A percentile compares a stretch with the other conserved stretches of the same genome.
phyloP scores from a whole-genome alignment of 2,329 filamentous ascomycete species.

The Alternaria longipes region DNA sequence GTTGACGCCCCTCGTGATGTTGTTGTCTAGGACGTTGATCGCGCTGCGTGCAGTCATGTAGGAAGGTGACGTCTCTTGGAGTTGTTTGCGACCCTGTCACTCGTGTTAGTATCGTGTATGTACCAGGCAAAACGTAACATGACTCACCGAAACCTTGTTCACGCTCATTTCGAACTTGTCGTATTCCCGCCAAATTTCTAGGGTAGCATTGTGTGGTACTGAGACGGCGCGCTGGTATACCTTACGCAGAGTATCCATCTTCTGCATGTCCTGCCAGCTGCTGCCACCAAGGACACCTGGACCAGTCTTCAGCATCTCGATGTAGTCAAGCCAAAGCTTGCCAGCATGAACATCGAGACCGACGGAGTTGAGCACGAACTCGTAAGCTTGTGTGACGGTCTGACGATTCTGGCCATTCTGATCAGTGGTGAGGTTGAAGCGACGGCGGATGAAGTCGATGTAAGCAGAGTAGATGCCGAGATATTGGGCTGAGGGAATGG shows the following conservation, averaged over 20 bases:
- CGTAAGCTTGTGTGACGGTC: conserved; percentile 85
- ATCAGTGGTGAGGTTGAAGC: conserved; percentile 87
- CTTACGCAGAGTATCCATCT: conserved; percentile 93
- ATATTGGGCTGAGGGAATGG: conserved; percentile 79
- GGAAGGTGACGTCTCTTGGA: conserved; percentile 89
- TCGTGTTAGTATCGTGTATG: conserved; percentile 27
- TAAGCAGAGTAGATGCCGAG: conserved; percentile 93
- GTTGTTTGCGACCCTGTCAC: conserved; percentile 83
- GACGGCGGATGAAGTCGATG: conserved; percentile 91
- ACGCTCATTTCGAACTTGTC: conserved; percentile 93
- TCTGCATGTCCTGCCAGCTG: conserved; percentile 96
- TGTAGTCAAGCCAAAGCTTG: conserved; percentile 91
- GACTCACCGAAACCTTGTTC: conserved; percentile 85
- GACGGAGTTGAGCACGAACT: conserved; percentile 88
- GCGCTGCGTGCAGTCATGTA: conserved; percentile 97
- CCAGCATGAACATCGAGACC: conserved; percentile 92
- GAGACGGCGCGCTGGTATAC: conserved; percentile 90
- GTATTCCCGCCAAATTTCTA: conserved; percentile 95
- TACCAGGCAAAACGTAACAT: background rate
- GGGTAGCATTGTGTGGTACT: conserved; percentile 83
- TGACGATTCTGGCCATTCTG: conserved; percentile 77
- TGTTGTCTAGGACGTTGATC: conserved; percentile 90
- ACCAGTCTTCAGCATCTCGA: conserved; percentile 88
- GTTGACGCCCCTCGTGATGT: conserved; percentile 79
- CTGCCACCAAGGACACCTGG: conserved; percentile 86